A percentile compares a stretch with the other conserved stretches of the same genome.
These are phyloP conservation scores for Daldinia sp. DNA, from an alignment of 2,329 filamentous ascomycete species.

Conservation along the genomic window DNA sequence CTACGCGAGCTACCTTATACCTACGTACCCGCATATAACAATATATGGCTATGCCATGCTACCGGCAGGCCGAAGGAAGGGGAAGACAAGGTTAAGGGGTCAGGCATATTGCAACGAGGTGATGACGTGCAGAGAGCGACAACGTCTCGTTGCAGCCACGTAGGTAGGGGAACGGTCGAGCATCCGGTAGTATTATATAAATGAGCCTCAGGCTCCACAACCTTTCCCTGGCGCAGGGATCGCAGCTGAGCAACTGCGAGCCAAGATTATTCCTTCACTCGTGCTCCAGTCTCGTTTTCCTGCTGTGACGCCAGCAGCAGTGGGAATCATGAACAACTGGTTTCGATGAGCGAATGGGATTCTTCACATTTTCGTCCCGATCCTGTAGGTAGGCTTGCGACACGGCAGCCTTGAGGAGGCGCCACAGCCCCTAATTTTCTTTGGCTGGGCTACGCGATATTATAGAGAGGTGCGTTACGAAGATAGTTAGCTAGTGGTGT, in stretches of 20 bases:
- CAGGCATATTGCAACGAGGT: not conserved
- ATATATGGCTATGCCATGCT: not conserved
- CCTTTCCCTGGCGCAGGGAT: slow-evolving; percentile 6
- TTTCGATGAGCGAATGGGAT: not conserved
- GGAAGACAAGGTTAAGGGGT: not conserved
- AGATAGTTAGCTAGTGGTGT: not conserved
- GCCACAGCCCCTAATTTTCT: not conserved
- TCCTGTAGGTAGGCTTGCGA: slow-evolving; percentile 38
- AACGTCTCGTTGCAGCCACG: slow-evolving; percentile 10
- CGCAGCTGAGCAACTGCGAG: not conserved
- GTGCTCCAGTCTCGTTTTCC: not conserved
- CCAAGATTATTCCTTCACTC: not conserved
- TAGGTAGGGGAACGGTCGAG: not conserved
- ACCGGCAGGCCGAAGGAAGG: not conserved
- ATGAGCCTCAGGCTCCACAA: slow-evolving; percentile 29
- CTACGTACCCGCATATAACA: not conserved
- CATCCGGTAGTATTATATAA: slow-evolving; percentile 28
- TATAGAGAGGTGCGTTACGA: not conserved
- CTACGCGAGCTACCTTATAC: slow-evolving; percentile 6
- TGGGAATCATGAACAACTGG: not conserved
- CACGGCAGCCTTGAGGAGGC: slow-evolving; percentile 14
- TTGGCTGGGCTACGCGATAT: not conserved
- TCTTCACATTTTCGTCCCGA: slow-evolving; percentile 33
- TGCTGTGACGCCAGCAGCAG: not conserved
- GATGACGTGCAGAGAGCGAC: slow-evolving; percentile 9